Percentiles rank a stretch among this genome's conserved stretches.
phyloP scores from a whole-genome alignment of 805 yeast species.

The Lipomyces mesembrius region DNA sequence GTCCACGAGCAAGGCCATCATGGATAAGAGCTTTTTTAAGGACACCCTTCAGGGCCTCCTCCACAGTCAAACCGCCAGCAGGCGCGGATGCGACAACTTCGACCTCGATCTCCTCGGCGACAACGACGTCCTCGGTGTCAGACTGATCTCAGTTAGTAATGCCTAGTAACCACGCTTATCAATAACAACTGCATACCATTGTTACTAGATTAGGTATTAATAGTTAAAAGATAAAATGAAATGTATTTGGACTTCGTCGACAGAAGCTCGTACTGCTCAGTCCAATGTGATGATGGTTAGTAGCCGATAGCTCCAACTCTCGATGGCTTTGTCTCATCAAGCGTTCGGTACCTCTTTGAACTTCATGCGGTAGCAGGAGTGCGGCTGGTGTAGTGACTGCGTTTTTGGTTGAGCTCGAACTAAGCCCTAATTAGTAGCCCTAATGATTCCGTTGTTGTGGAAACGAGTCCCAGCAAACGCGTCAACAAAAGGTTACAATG shows the following conservation, averaged over 20 bases:
- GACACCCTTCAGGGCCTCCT: conserved; percentile 98
- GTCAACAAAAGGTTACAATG: neutral
- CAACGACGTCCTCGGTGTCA: conserved; percentile 74
- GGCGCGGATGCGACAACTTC: conserved; percentile 78
- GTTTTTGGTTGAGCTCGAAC: neutral
- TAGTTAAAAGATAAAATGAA: neutral
- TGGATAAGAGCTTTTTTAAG: conserved; percentile 96
- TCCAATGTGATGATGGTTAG: conserved; percentile 33
- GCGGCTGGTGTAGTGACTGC: conserved; percentile 23
- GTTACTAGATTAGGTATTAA: conserved; percentile 13
- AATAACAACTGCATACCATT: conserved; percentile 36
- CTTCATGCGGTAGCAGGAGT: too few relatives aligned
- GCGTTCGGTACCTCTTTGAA: too few relatives aligned
- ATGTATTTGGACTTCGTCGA: conserved; percentile 44
- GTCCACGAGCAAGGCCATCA: conserved; percentile 99
- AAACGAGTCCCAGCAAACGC: conserved; percentile 1
- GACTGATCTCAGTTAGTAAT: conserved; percentile 21
- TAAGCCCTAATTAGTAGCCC: conserved; percentile 2
- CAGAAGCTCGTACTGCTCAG: conserved; percentile 45
- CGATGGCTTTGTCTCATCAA: too few relatives aligned
- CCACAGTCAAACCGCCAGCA: conserved; percentile 90
- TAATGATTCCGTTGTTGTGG: conserved; percentile 8
- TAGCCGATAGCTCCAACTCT: neutral
- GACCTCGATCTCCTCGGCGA: conserved; percentile 74
- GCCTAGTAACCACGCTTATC: neutral